A percentile compares a stretch with the other conserved stretches of the same genome.
phyloP scores from a whole-genome alignment of 2,329 filamentous ascomycete genomes.

The Colletotrichum navitas region DNA sequence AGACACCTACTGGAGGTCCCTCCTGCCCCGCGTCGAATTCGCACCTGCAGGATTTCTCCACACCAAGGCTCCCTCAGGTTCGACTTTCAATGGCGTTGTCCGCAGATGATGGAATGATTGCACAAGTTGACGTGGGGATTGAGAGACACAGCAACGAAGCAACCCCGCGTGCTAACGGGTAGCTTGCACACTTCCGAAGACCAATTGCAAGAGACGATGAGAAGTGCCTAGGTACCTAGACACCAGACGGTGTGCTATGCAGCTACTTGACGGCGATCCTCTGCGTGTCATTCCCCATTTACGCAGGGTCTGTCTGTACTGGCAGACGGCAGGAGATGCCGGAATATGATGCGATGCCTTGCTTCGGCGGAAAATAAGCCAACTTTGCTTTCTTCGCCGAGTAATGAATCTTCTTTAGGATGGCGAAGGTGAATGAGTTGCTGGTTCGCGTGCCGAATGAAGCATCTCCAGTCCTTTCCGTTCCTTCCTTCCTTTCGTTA shows the following conservation, averaged over 20 bases:
- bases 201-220: not conserved
- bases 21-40: not conserved
- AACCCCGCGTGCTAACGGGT: slow-evolving; percentile 3
- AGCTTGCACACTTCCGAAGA: not conserved
- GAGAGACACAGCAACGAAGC: slow-evolving; percentile 15
- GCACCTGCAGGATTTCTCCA: not conserved
- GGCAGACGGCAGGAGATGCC: not conserved
- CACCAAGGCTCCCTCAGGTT: not conserved
- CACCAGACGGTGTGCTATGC: slow-evolving; percentile 1
- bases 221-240: too few relatives aligned
- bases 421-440: not conserved
- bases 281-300: not conserved
- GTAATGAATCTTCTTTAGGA: not conserved
- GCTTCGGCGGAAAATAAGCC: not conserved
- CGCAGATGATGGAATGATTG: slow-evolving; percentile 14
- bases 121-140: not conserved
- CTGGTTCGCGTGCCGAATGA: not conserved
- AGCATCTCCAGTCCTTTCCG: not conserved
- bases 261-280: not conserved
- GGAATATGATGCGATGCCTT: slow-evolving; percentile 5
- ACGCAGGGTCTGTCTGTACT: not conserved
- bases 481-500: slow-evolving; percentile 3
- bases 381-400: not conserved
- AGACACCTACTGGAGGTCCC: not conserved
- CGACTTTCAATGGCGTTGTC: not conserved